Percentiles rank a stretch among this genome's conserved stretches.
Conservation (phyloP, 345 rosid genomes). For the Hevea brasiliensis region DNA sequence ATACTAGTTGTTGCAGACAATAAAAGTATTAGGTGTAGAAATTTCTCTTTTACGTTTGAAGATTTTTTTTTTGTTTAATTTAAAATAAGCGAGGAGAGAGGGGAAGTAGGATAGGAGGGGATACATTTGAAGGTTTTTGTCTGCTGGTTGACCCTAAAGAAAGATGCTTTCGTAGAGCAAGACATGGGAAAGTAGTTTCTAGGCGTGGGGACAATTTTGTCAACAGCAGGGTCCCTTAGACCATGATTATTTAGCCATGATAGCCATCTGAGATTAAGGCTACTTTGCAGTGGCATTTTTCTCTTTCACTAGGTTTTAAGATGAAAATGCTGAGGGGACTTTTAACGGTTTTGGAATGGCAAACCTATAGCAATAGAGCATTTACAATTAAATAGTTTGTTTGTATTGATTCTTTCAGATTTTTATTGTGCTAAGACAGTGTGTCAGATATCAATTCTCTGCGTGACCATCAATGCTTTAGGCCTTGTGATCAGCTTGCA, state of each 20-base stretch:
- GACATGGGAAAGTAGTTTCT: not conserved
- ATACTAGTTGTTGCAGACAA: not conserved
- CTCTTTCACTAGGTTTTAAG: not conserved
- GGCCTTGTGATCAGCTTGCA: not conserved
- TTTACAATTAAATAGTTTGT: no score
- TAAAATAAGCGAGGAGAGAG: not conserved
- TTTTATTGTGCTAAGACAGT: no score
- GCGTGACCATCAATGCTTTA: no score
- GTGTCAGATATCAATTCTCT: no score
- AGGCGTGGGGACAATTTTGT: constrained; percentile 16
- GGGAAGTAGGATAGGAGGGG: not conserved
- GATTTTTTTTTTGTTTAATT: not conserved
- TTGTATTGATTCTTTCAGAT: not conserved
- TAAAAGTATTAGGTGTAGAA: not conserved
- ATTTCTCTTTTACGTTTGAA: constrained; percentile 3
- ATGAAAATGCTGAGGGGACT: not conserved
- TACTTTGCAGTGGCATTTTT: not conserved
- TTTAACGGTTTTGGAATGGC: not conserved
- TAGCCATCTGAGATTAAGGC: not conserved
- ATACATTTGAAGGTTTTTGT: not conserved
- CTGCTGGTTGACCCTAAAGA: constrained; percentile 9
- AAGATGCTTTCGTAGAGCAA: not conserved
- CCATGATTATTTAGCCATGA: constrained; percentile 1
- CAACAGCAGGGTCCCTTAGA: constrained; percentile 14
- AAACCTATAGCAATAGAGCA: not conserved